A percentile compares a stretch with the other conserved stretches of the same genome.
These are phyloP conservation scores for Nicotiana benthamiana DNA, from an alignment of 257 asterid species.

Conservation along the genomic window DNA sequence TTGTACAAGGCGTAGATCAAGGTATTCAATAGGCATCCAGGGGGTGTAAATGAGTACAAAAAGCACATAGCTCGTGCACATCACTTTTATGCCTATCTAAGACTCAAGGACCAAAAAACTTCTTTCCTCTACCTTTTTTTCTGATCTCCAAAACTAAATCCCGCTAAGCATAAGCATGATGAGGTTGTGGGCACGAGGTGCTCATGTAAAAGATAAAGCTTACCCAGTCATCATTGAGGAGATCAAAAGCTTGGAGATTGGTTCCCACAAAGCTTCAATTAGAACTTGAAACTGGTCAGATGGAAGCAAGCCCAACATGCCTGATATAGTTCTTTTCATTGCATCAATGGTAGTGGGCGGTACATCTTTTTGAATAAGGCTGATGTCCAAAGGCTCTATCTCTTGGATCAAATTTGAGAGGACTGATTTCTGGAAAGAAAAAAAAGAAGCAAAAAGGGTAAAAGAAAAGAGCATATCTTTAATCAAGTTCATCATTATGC, in stretches of 20 bases:
- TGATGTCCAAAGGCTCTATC: slow-evolving; percentile 90
- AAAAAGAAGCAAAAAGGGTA: background rate
- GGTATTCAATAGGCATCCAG: background rate
- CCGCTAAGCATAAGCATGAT: background rate
- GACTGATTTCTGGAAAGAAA: slow-evolving; percentile 42
- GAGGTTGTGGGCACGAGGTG: background rate
- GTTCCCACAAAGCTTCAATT: slow-evolving; percentile 86
- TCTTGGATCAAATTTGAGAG: slow-evolving; percentile 65
- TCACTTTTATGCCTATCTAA: too few species aligned
- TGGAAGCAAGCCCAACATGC: slow-evolving; percentile 91
- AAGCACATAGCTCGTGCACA: too few species aligned
- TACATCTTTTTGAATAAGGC: slow-evolving; percentile 85
- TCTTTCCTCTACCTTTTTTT: background rate
- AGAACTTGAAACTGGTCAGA: slow-evolving; percentile 88
- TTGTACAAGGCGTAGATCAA: background rate
- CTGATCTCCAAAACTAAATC: background rate
- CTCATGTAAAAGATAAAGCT: slow-evolving; percentile 1
- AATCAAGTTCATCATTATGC: slow-evolving; percentile 5
- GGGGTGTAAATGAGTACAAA: too few species aligned
- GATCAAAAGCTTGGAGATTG: slow-evolving; percentile 77
- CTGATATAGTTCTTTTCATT: slow-evolving; percentile 91
- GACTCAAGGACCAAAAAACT: too few species aligned
- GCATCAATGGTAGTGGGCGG: slow-evolving; percentile 80
- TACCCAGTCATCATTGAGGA: slow-evolving; percentile 99
- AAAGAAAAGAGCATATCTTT: background rate